Evolutionary conservation across 352 stramenopile species (phyloP), one percentile per base, ranked within the genome.

Genomic region (Phytophthora multivora): DNA sequence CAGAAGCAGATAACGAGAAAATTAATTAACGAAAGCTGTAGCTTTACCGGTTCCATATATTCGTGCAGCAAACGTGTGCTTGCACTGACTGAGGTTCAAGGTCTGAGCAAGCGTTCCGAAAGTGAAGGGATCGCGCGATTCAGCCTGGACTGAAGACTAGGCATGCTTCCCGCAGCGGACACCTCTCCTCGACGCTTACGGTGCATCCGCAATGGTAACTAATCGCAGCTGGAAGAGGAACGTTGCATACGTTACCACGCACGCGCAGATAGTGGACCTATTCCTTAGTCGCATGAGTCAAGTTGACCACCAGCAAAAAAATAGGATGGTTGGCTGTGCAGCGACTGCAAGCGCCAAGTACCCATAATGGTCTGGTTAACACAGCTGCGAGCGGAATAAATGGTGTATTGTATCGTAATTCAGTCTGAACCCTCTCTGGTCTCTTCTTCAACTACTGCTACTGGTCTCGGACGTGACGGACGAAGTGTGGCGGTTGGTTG

Each of bases 391-490:
- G 31, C 6, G 12, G 40, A 58, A 64, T 59, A 52, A 64, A 59
- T 45, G 40, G 48, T 16, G 46, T 64, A 30, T 51, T 1, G 39
- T 59, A 36, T 66, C 50, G 30, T 57, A 55, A 21, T 33, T 56
- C 11, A 16, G 9, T 21, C 39, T 50, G 26, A 7, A 11, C 31
- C 33, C 9, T 21, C 18, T 42, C 38, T 10, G 31, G 43, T 18
- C 39, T 43, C 28, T 39, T 30, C 30, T 52, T 51, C 39, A 65
- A 39, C 65, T 73, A 56, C 40, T 53, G 12, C 47, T 63, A 23
- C 59, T 73, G 28, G 65, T 69, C 26, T 59, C 51, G 19, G 64
- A 73, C 13, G 51, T 58, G 4, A 36, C 23, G 11, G 63, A 72
- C 6, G 48, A 69, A 1, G 51, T 51, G 36, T 59, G 51, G 10